These are phyloP conservation scores for Oryza nivara DNA, from an alignment of 176 grass and related monocot genomes.

Conservation along the genomic window DNA sequence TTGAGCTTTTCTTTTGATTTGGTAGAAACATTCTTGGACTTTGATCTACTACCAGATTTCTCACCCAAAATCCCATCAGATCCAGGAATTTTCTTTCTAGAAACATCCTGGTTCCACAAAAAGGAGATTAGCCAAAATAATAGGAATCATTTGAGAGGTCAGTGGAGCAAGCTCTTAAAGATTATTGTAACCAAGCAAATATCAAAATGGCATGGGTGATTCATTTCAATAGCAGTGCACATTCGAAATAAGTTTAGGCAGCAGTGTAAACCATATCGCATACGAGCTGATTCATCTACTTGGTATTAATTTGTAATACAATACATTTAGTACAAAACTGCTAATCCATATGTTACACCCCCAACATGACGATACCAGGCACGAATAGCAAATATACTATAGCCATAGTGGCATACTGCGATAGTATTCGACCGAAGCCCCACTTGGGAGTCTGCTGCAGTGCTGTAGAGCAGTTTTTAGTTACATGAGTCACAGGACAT, in stretches of 20 bases:
- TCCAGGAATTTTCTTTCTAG: constrained; percentile 34
- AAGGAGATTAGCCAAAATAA: background rate
- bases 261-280: background rate
- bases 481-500: background rate
- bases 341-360: background rate
- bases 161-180: background rate
- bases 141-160: background rate
- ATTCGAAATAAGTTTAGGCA: background rate
- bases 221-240: background rate
- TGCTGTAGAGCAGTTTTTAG: background rate
- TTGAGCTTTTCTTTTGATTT: constrained; percentile 49
- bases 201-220: background rate
- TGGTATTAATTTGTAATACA: background rate
- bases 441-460: too few relatives aligned
- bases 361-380: background rate
- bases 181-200: background rate
- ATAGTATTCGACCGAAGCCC: too few relatives aligned
- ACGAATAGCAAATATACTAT: too few relatives aligned
- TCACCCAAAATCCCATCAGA: background rate
- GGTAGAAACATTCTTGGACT: constrained; percentile 21
- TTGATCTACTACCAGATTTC: constrained; percentile 32
- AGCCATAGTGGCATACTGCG: too few relatives aligned
- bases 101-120: constrained; percentile 46
- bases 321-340: background rate
- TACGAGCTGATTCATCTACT: background rate